Evolutionary conservation across 2,329 filamentous ascomycete species (phyloP).

Genomic region (Iodosphaeria phyllophila): DNA sequence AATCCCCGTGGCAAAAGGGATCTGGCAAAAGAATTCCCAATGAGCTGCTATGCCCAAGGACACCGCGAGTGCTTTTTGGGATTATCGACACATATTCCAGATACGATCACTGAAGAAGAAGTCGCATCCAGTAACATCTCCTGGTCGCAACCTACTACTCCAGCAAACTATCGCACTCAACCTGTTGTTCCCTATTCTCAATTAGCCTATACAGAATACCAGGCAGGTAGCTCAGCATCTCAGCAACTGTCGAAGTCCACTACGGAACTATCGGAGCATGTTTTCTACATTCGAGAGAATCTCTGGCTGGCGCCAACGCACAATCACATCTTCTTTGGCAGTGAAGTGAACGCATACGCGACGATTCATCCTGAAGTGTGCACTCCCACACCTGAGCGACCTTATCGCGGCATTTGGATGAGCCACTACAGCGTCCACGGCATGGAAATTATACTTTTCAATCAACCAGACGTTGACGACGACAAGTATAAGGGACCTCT

Average conservation of each 20-base stretch:
- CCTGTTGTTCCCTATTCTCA: no score
- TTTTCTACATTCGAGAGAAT: conserved; percentile 63
- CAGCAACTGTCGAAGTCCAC: conserved; percentile 7
- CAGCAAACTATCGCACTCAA: conserved; percentile 38
- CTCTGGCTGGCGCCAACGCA: conserved; percentile 39
- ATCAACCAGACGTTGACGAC: conserved; percentile 48
- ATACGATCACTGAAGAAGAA: conserved; percentile 21
- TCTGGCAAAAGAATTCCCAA: conserved; percentile 25
- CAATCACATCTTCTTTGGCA: conserved; percentile 29
- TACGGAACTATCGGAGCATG: conserved; percentile 44
- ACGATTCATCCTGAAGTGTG: conserved; percentile 62
- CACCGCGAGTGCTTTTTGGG: no score
- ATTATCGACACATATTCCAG: no score
- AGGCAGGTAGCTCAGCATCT: conserved; percentile 17
- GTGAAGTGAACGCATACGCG: conserved; percentile 41
- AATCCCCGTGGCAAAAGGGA: conserved; percentile 12
- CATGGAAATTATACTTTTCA: conserved; percentile 69
- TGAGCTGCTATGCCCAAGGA: conserved; percentile 28
- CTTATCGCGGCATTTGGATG: conserved; percentile 81
- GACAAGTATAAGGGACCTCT: conserved; percentile 22
- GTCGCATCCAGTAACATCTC: conserved; percentile 49
- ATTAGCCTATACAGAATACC: no score
- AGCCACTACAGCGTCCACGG: conserved; percentile 81
- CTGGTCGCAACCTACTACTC: conserved; percentile 62
- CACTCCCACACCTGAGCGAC: conserved; percentile 60